Conservation (phyloP, 1,139 yeast species). For the Sugiyamaella grinbergsii region DNA sequence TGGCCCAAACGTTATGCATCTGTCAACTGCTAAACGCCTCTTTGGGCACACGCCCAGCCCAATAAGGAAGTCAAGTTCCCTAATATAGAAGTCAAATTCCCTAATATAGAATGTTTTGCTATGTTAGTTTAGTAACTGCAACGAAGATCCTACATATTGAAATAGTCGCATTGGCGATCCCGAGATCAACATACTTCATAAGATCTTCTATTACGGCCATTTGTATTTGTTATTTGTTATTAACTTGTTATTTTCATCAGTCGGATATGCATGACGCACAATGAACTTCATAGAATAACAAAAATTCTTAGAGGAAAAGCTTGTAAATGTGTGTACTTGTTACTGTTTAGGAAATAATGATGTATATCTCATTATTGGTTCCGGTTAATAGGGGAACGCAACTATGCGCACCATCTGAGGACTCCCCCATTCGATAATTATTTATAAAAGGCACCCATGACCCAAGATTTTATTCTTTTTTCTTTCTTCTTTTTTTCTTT, state of each 20-base stretch:
- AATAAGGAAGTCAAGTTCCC: conserved; percentile 4
- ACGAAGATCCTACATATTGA: too few species aligned
- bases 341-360: not conserved
- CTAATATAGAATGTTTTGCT: not conserved
- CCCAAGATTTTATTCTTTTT: conserved; percentile 6
- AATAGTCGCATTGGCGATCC: too few species aligned
- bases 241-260: not conserved
- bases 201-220: not conserved
- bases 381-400: not conserved
- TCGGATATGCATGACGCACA: too few species aligned
- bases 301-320: too few species aligned
- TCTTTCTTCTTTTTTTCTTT: conserved; percentile 12
- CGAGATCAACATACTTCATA: conserved; percentile 1
- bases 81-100: conserved; percentile 2
- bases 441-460: conserved; percentile 8
- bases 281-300: not conserved
- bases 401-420: too few species aligned
- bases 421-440: not conserved
- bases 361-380: not conserved
- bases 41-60: not conserved
- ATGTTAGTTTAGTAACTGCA: not conserved
- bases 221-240: not conserved
- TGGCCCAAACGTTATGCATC: conserved; percentile 15
- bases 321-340: conserved; percentile 1
- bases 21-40: not conserved